Conservation (phyloP, 2,329 filamentous ascomycete species). For the Penicillium sp. region DNA sequence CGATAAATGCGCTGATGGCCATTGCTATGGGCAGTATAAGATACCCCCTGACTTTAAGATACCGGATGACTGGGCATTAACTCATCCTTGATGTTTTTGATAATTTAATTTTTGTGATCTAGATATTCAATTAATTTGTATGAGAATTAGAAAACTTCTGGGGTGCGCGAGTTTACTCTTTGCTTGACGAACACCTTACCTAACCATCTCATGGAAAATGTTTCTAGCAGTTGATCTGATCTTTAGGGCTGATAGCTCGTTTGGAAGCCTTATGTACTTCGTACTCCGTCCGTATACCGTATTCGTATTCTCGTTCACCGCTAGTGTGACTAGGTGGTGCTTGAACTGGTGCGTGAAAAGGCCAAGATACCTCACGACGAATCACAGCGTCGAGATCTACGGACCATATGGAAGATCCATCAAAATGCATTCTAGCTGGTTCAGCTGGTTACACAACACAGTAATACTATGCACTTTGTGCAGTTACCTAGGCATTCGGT, state of each 20-base stretch:
- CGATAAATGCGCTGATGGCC: slow-evolving; percentile 28
- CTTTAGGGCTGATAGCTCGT: no score
- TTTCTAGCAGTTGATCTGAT: no score
- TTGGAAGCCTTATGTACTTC: not conserved
- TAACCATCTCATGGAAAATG: no score
- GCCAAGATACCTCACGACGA: not conserved
- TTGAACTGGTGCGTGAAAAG: not conserved
- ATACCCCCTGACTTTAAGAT: slow-evolving; percentile 35
- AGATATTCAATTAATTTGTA: no score
- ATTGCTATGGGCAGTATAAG: slow-evolving; percentile 38
- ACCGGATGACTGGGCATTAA: slow-evolving; percentile 32
- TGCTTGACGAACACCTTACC: no score
- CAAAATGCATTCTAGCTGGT: not conserved
- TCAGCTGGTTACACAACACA: not conserved
- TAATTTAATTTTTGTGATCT: no score
- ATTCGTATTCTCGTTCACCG: not conserved
- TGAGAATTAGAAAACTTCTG: no score
- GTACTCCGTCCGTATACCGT: no score
- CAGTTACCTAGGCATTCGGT: not conserved
- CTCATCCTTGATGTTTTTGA: slow-evolving; percentile 21
- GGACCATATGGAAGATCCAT: not conserved
- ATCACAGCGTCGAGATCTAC: not conserved
- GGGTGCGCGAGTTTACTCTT: no score
- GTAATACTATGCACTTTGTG: not conserved
- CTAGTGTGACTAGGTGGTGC: not conserved